Conservation (phyloP, 2,329 filamentous ascomycete species). For the Monosporascus cannonballus region DNA sequence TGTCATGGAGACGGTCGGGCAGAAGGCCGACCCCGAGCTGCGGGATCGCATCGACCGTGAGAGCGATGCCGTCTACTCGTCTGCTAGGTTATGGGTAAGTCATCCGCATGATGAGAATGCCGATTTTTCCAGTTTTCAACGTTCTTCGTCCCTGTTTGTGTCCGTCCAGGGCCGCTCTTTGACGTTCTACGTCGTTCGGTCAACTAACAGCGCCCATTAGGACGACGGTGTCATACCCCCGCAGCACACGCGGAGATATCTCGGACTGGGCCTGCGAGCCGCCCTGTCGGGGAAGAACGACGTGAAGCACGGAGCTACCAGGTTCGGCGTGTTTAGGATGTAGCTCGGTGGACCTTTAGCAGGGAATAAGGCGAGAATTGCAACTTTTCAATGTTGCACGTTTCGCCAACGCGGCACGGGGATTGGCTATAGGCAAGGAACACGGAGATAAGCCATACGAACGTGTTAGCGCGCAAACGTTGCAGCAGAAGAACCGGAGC, state of each 20-base stretch:
- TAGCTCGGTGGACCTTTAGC: slow-evolving; percentile 30
- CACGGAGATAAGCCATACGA: too few species aligned
- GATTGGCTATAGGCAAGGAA: too few species aligned
- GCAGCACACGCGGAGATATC: slow-evolving; percentile 65
- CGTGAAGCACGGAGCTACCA: slow-evolving; percentile 54
- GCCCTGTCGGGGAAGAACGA: slow-evolving; percentile 63
- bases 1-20: slow-evolving; percentile 93
- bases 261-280: slow-evolving; percentile 67
- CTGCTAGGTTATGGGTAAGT: slow-evolving; percentile 78
- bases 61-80: slow-evolving; percentile 83
- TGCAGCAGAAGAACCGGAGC: too few species aligned
- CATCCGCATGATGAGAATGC: background rate
- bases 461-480: too few species aligned
- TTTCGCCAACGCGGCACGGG: too few species aligned
- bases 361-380: background rate
- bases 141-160: slow-evolving; percentile 2
- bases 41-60: slow-evolving; percentile 82
- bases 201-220: slow-evolving; percentile 28
- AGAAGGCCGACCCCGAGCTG: slow-evolving; percentile 71
- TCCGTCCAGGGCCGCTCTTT: background rate
- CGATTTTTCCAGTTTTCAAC: background rate
- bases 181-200: background rate
- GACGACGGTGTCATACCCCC: slow-evolving; percentile 77
- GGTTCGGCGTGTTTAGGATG: slow-evolving; percentile 81
- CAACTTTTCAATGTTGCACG: background rate